Percentiles rank a stretch among this genome's conserved stretches.
These are phyloP conservation scores for Cicer bijugum DNA, from an alignment of 306 rosid species.

Conservation along the genomic window DNA sequence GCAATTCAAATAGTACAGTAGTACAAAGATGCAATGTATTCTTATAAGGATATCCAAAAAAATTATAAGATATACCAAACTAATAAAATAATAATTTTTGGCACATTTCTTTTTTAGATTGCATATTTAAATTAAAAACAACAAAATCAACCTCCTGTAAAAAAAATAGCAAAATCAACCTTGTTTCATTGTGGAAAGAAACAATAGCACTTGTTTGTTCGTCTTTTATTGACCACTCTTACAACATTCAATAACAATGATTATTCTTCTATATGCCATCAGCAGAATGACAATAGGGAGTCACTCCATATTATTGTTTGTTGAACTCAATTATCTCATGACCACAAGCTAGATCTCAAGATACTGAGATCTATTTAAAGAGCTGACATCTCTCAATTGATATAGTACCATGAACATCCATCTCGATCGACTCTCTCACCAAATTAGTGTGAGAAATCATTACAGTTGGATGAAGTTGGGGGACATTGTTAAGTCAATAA, in stretches of 20 bases:
- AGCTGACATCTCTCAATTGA: not conserved
- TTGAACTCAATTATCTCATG: not conserved
- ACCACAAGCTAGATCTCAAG: not conserved
- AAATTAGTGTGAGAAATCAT: conserved; percentile 27
- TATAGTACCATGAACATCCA: not conserved
- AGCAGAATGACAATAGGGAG: conserved; percentile 39
- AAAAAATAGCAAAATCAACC: not conserved
- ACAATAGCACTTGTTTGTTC: conserved; percentile 36
- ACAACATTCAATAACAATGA: conserved; percentile 16
- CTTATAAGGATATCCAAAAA: not conserved
- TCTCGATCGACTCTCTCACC: conserved; percentile 11
- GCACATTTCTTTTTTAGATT: not conserved
- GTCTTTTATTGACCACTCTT: conserved; percentile 27
- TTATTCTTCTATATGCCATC: conserved; percentile 30
- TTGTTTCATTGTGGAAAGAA: not conserved
- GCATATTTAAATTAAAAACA: not conserved
- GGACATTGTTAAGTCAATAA: conserved; percentile 75
- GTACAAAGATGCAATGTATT: not conserved
- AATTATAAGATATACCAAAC: not conserved
- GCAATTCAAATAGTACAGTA: too few species aligned
- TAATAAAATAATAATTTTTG: not conserved
- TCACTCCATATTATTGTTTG: conserved; percentile 17
- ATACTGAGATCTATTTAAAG: not conserved
- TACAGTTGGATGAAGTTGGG: conserved; percentile 72
- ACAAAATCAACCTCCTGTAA: not conserved